Base-by-base conservation (phyloP, 2,329 filamentous ascomycete genomes). In the Raffaelea ambrosiae region DNA sequence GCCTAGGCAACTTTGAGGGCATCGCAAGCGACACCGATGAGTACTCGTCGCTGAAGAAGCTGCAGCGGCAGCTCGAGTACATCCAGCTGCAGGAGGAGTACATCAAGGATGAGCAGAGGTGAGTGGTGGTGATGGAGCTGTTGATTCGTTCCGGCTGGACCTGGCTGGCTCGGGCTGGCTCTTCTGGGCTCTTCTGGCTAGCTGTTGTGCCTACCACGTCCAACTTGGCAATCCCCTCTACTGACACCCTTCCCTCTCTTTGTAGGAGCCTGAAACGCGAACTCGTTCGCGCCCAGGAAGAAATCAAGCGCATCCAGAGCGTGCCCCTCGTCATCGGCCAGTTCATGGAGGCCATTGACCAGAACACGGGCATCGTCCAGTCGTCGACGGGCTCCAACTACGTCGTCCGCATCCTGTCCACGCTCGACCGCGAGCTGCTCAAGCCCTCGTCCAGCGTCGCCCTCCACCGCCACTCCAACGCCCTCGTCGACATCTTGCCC, bases 281-380 rank as follows among this genome's bases (percentile, higher is more conserved):
- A 74, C 79, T 98, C 45, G 91, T 98, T 48, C 83, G 93, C 58
- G 93, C 93, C 58, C 93, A 98, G 66, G 93, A 98, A 68, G 93
- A 98, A 73, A 98, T 98, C 73, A 98, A 98, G 76, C 84, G 93
- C 57, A 98, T 98, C 66, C 93, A 98, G 73, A 96, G 89, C 66
- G 93, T 98, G 47, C 93, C 93, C 23, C 72, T 98, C 53, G 93
- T 98, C 54, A 98, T 98, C 65, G 93, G 93, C 52, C 93, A 98
- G 70, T 98, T 98, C 65, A 98, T 98, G 93, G 93, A 98, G 71
- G 93, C 93, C 48, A 98, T 98, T 63, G 93, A 98, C 67, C 93
- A 98, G 71, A 98, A 96, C 69, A 98, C 93, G 55, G 93, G 93
- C 49, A 98, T 98, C 58, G 93, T 98, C 53, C 93, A 98, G 68